Evolutionary conservation across 495 filamentous ascomycete genomes (phyloP), one percentile per base, ranked within the genome.

Genomic region (Penicillium paradoxum): DNA sequence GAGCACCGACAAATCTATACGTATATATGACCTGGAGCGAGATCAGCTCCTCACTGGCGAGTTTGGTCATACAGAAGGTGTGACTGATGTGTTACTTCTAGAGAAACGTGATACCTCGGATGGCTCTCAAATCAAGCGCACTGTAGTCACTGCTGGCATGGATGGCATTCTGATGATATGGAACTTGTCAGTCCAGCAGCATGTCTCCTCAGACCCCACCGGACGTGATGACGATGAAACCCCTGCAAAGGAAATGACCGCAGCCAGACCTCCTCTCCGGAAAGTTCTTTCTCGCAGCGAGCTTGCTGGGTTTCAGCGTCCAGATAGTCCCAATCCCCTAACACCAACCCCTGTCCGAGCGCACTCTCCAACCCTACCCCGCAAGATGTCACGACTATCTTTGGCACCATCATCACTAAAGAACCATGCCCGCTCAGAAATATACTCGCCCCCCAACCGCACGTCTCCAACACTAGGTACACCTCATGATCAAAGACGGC

Each of bases 61-160:
- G 67, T 96, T 90, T 78, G 95, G 93, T 13, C 93, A 98, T 63
- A 95, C 89, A 0, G 91, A 95, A 62, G 87, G 90, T 37, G 85
- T 97, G 37, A 93, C 89, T 37, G 91, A 87, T 62, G 79, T 91
- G 33, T 75, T 83, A n/a, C 65, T 97, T 11, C 58, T 95, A 4
- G 86, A 89, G 55, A 59, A 56, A 19, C 54, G 58, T 11, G 72
- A 72, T 3, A 68, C 77, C 1, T 71, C 81, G 8, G 62, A 69
- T 4, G 73, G 70, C 32, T 37, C 59, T 15, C 48, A 60, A 34
- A 22, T 30, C 19, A 67, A 71, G 44, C 72, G 78, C 22, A 83
- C 71, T 42, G 64, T 92, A 39, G 77, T 93, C 34, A 90, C 84
- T 54, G 85, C 87, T 25, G 90, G 89, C 15, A 82, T 87, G 15